Conservation (phyloP, 179 eudicot genomes). For the Corrigiola litoralis region DNA sequence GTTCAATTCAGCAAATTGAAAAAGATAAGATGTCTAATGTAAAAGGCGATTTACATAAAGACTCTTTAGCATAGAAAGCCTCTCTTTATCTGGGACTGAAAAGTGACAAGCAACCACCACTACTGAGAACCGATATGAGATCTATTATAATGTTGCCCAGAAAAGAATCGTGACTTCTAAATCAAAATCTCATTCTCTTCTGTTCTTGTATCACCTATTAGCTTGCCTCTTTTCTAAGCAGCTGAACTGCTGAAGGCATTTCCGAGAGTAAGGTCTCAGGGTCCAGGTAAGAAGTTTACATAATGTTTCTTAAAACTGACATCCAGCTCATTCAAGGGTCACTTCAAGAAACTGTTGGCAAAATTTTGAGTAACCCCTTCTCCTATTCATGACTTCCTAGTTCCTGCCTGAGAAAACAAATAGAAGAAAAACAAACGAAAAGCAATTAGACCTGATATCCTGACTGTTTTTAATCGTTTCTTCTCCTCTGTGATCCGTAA, state of each 20-base stretch:
- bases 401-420: neutral
- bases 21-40: neutral
- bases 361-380: neutral
- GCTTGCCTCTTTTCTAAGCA: no score
- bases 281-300: neutral
- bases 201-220: neutral
- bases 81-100: neutral
- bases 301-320: neutral
- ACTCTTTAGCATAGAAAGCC: neutral
- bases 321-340: neutral
- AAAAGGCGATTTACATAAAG: no score
- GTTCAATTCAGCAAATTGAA: neutral
- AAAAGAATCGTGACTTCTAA: neutral
- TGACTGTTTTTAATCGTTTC: constrained; percentile 62
- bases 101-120: neutral
- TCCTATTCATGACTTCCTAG: neutral
- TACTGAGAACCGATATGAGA: neutral
- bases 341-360: neutral
- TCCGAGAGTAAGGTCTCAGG: no score
- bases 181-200: neutral
- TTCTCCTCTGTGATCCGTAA: constrained; percentile 76
- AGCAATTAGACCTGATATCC: constrained; percentile 57
- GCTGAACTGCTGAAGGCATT: no score
- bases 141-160: neutral
- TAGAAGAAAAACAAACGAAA: neutral